Evolutionary conservation across 129 eudicot species (phyloP).

Genomic region (Arctium lappa): DNA sequence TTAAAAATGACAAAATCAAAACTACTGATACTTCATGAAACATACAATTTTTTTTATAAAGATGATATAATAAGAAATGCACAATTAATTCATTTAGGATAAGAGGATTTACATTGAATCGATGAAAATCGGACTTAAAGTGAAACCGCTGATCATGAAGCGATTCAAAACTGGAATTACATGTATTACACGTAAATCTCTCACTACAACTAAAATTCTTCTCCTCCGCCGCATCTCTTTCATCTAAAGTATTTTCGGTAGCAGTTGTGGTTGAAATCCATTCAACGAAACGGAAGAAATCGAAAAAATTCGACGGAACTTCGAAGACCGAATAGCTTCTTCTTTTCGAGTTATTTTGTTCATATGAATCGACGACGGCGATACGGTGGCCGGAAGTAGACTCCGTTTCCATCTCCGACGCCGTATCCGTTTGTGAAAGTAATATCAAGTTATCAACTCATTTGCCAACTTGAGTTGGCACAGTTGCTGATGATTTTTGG

Average conservation of each 20-base stretch:
- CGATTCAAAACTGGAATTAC: slow-evolving; percentile 58
- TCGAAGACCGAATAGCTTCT: slow-evolving; percentile 59
- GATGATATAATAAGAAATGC: not conserved
- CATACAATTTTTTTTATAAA: not conserved
- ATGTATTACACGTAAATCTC: slow-evolving; percentile 64
- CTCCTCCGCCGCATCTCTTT: not conserved
- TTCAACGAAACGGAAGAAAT: slow-evolving; percentile 47
- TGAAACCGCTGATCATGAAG: slow-evolving; percentile 70
- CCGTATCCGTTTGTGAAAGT: not conserved
- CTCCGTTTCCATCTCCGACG: not conserved
- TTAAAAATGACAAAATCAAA: not conserved
- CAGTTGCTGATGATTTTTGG: not conserved
- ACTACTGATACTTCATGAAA: not conserved
- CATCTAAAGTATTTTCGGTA: not conserved
- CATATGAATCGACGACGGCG: slow-evolving; percentile 3
- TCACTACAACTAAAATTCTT: not conserved
- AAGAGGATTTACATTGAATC: slow-evolving; percentile 49
- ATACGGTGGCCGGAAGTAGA: slow-evolving; percentile 6
- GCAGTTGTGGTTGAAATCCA: slow-evolving; percentile 21
- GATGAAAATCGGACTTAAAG: slow-evolving; percentile 79
- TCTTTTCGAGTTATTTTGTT: slow-evolving; percentile 22
- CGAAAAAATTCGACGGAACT: slow-evolving; percentile 40
- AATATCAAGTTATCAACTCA: not conserved
- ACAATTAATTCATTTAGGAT: slow-evolving; percentile 10
- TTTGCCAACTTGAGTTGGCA: too few relatives aligned